Percentiles rank a stretch among this genome's conserved stretches.
These are phyloP conservation scores for Biscogniauxia sp. DNA, from an alignment of 2,329 filamentous ascomycete genomes.

Conservation along the genomic window DNA sequence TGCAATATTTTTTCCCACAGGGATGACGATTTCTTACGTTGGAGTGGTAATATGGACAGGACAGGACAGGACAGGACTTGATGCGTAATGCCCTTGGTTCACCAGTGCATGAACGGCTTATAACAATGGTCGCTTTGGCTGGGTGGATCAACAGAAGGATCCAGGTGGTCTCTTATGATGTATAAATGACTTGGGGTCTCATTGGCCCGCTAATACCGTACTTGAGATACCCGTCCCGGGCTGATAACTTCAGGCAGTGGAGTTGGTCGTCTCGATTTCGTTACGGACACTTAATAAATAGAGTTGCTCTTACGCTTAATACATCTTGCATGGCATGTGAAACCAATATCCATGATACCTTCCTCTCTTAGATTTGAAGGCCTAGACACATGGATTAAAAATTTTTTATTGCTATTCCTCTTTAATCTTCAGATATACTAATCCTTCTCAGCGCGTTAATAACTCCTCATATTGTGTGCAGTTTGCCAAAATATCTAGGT, in stretches of 20 bases:
- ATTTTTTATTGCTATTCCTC: too few relatives aligned
- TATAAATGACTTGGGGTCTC: conserved; percentile 30
- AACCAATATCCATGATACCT: not conserved
- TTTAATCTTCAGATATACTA: too few relatives aligned
- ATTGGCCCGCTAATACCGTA: conserved; percentile 27
- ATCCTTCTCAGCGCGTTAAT: too few relatives aligned
- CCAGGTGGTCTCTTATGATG: conserved; percentile 28
- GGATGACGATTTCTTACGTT: conserved; percentile 12
- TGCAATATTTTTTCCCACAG: not conserved
- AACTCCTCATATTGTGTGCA: too few relatives aligned
- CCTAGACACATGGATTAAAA: too few relatives aligned
- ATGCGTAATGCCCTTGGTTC: conserved; percentile 26
- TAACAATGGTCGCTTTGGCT: conserved; percentile 19
- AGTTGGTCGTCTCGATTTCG: conserved; percentile 27
- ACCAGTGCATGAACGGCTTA: conserved; percentile 20
- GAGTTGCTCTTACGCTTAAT: conserved; percentile 15
- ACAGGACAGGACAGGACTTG: conserved; percentile 7
- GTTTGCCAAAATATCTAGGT: too few relatives aligned
- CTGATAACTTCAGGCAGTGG: conserved; percentile 27
- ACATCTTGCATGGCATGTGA: not conserved
- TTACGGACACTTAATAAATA: conserved; percentile 30
- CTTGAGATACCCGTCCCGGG: conserved; percentile 30
- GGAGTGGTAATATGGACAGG: conserved; percentile 15
- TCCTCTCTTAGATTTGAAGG: too few relatives aligned
- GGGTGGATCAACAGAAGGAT: conserved; percentile 22